Evolutionary conservation across 2,329 filamentous ascomycete species (phyloP).

Genomic region (Aspergillus ustus): DNA sequence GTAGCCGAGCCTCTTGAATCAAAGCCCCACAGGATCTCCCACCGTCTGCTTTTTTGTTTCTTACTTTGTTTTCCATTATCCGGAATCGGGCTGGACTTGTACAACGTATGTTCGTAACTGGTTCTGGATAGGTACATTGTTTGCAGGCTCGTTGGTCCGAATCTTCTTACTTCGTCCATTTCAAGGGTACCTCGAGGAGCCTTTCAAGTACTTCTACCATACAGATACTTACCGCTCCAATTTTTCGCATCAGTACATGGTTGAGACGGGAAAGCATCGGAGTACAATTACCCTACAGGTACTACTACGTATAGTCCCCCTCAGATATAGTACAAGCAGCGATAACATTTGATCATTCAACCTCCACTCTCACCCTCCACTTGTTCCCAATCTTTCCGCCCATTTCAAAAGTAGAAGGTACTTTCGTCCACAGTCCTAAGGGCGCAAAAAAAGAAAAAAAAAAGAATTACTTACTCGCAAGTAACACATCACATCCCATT

Average conservation of each 20-base stretch:
- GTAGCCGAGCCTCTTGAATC: not conserved
- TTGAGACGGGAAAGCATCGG: not conserved
- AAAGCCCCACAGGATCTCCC: not conserved
- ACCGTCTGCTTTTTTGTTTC: not conserved
- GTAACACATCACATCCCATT: not conserved
- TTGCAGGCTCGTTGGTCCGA: not conserved
- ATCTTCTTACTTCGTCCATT: not conserved
- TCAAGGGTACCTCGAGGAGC: not conserved
- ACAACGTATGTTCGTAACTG: not conserved
- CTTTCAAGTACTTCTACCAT: not conserved
- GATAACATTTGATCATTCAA: not conserved
- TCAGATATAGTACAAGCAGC: not conserved
- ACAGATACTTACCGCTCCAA: no score
- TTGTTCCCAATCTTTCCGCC: no score
- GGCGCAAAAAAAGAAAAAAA: no score
- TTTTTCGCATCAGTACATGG: no score
- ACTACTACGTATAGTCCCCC: not conserved
- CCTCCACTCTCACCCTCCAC: not conserved
- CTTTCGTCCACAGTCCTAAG: not conserved
- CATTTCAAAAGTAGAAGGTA: not conserved
- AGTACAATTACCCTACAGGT: not conserved
- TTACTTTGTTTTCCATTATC: not conserved
- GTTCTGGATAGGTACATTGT: not conserved
- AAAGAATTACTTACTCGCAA: not conserved
- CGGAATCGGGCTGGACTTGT: not conserved